Conservation (phyloP, 192 early-diverging fungal genomes). For the Radiomyces spectabilis region DNA sequence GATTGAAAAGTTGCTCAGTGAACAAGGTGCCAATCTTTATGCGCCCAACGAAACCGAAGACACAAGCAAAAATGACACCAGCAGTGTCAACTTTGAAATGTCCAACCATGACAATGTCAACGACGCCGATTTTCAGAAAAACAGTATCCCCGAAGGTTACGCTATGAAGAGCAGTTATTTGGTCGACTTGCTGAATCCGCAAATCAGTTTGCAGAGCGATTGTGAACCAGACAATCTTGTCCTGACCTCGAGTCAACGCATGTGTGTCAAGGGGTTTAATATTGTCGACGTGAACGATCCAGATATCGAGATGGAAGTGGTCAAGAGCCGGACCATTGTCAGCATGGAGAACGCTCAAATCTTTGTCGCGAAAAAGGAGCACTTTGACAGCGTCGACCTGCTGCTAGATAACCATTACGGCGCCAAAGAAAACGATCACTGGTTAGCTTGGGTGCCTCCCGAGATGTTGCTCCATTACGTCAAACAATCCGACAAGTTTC, state of each 20-base stretch:
- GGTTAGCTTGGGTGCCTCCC: constrained; percentile 65
- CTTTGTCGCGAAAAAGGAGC: constrained; percentile 42
- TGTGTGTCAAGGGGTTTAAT: constrained; percentile 45
- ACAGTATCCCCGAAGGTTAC: constrained; percentile 48
- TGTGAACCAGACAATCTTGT: constrained; percentile 42
- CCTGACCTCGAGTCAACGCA: constrained; percentile 46
- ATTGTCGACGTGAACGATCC: constrained; percentile 50
- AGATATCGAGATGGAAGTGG: constrained; percentile 30
- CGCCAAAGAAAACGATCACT: constrained; percentile 33
- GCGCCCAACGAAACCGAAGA: constrained; percentile 36
- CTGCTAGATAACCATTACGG: constrained; percentile 41
- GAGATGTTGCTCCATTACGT: constrained; percentile 54
- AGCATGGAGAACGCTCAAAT: constrained; percentile 61
- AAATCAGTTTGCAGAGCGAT: constrained; percentile 61
- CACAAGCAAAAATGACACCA: neutral
- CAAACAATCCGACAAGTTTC: constrained; percentile 38
- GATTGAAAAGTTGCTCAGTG: constrained; percentile 36
- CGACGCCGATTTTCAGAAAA: constrained; percentile 33
- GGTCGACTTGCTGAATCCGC: constrained; percentile 61
- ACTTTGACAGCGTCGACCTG: constrained; percentile 33
- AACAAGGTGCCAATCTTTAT: constrained; percentile 32
- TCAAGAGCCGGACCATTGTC: constrained; percentile 55
- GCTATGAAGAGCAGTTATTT: constrained; percentile 48
- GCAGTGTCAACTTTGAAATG: constrained; percentile 2
- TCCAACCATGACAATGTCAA: constrained; percentile 19